These are phyloP conservation scores for Xylariaceae sp. DNA, from an alignment of 2,329 filamentous ascomycete genomes.

Conservation along the genomic window DNA sequence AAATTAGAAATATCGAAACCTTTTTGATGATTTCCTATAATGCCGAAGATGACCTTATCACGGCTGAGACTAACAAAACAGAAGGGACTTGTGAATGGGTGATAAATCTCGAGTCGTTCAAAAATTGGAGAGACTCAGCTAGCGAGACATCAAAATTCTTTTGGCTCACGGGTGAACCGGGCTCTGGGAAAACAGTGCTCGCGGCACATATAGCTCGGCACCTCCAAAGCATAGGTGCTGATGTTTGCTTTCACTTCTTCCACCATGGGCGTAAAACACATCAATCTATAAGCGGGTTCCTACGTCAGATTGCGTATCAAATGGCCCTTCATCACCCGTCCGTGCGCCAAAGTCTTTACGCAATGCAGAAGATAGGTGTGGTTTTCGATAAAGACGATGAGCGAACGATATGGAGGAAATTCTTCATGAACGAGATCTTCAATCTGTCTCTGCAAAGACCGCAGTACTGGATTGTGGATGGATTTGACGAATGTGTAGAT, in stretches of 20 bases:
- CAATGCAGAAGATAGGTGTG: background rate
- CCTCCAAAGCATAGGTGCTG: background rate
- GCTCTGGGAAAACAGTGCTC: background rate
- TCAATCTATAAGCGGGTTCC: background rate
- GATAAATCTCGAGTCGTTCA: background rate
- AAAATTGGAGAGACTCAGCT: background rate
- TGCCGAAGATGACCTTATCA: background rate
- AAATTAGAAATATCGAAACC: background rate
- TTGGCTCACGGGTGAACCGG: conserved; percentile 1
- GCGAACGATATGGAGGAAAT: background rate
- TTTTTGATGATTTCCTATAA: background rate
- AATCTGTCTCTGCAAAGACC: background rate
- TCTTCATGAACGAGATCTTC: background rate
- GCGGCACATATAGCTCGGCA: background rate
- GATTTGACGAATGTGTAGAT: conserved; percentile 13
- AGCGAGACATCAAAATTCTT: background rate
- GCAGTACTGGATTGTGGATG: conserved; percentile 1
- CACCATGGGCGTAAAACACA: background rate
- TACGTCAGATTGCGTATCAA: conserved; percentile 1
- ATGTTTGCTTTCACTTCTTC: conserved; percentile 2
- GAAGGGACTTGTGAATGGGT: background rate
- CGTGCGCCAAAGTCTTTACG: background rate
- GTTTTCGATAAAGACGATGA: conserved; percentile 2
- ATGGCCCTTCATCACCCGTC: background rate
- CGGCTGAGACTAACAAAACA: background rate